Evolutionary conservation across 768 basidiomycete genomes (phyloP).

Genomic region (Lanmaoa pseudosensibilis): DNA sequence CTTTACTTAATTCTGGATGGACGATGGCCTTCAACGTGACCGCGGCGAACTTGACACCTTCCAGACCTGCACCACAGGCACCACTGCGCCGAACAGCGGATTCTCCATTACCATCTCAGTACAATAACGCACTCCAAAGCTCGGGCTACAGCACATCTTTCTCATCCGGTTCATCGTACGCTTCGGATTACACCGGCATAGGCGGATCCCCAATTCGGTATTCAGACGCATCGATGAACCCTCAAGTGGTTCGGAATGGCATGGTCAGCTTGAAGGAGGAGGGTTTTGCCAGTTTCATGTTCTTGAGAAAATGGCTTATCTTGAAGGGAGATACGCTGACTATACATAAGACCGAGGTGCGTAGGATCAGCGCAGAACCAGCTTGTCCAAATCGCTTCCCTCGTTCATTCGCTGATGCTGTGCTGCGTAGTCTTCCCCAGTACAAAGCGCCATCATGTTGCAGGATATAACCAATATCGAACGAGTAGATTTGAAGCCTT

Average conservation of each 20-base stretch:
- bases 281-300: conserved; percentile 87
- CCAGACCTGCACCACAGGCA: conserved; percentile 74
- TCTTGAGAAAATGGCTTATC: conserved; percentile 88
- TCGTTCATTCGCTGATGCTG: conserved; percentile 3
- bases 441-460: conserved; percentile 63
- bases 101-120: conserved; percentile 26
- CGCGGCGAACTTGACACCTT: conserved; percentile 66
- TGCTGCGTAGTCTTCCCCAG: conserved; percentile 45
- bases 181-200: conserved; percentile 73
- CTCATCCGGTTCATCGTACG: conserved; percentile 59
- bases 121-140: conserved; percentile 44
- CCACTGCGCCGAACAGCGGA: conserved; percentile 53
- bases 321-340: conserved; percentile 76
- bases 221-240: conserved; percentile 33
- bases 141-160: conserved; percentile 64
- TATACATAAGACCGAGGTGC: conserved; percentile 91
- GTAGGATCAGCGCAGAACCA: conserved; percentile 24
- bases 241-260: conserved; percentile 66
- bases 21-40: conserved; percentile 51
- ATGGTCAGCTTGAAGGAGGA: conserved; percentile 90
- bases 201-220: conserved; percentile 72
- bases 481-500: conserved; percentile 91
- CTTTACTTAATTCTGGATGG: conserved; percentile 17
- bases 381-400: neutral
- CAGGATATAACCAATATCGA: conserved; percentile 85